Evolutionary conservation across 306 rosid species (phyloP), one percentile per base, ranked within the genome.

Genomic region (Begonia loranthoides): DNA sequence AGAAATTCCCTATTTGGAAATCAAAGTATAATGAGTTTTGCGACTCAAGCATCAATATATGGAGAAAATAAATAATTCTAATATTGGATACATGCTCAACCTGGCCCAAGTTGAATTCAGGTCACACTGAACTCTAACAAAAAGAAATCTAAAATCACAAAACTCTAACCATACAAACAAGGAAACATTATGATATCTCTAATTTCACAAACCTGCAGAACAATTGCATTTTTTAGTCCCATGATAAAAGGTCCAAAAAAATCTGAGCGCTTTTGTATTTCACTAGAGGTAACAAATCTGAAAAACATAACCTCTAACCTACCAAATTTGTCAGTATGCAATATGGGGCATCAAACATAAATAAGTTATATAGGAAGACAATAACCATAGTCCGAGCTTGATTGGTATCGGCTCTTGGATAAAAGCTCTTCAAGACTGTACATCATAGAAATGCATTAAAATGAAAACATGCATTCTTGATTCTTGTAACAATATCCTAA

Each of bases 221-320:
- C 96, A 1, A 93, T 74, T 55, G 93, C 74, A 72, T 80, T 76
- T 49, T 78, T 72, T 65, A 92, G 62, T 55, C 99, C 99, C 77
- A 80, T 10, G 51, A 92, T 75, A 73, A 92, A 92, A 45, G 99
- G 99, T 68, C 80, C 94, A 55, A 86, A 92, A 80, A 92, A 92
- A 64, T 83, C 96, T 55, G 96, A 51, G 41, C 99, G 99, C 77
- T 71, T 83, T 62, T 75, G 76, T 65, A 92, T 80, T 73, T 73
- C 99, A 66, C 93, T 94, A 60, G 99, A 78, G 52, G 99, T 86
- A 40, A 92, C 96, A 76, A 92, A 92, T 77, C 99, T 86, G 88
- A 92, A 86, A 79, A 92, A 92, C 99, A 92, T 92, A 38, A 92
- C 99, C 68, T 86, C 99, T 92, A 68, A 57, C 66, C 22, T 70